phyloP scores from a whole-genome alignment of 805 yeast genomes.

The Ogataea nakhonphanomensis region DNA sequence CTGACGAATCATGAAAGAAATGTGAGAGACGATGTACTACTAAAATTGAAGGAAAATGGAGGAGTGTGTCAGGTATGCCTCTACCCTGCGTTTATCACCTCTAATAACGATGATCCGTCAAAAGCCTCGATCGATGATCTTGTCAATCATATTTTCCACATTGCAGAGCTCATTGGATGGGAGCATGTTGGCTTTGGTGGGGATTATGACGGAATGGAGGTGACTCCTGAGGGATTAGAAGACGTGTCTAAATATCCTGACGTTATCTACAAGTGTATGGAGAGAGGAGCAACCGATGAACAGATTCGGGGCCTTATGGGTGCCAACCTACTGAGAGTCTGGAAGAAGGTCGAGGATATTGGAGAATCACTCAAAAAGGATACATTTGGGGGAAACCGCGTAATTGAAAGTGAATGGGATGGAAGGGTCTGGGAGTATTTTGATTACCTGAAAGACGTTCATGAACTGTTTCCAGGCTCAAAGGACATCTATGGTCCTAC shows the following conservation, averaged over 20 bases:
- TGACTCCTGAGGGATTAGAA: conserved; percentile 44
- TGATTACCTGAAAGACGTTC: conserved; percentile 31
- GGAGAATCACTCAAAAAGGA: too few relatives aligned
- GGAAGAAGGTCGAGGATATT: conserved; percentile 2
- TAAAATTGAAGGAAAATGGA: conserved; percentile 36
- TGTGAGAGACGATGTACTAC: conserved; percentile 45
- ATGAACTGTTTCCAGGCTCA: conserved; percentile 37
- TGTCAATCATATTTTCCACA: conserved; percentile 42
- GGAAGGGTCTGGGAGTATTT: conserved; percentile 39
- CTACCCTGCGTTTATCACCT: conserved; percentile 35
- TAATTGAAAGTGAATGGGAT: conserved; percentile 39
- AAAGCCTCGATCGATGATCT: conserved; percentile 45
- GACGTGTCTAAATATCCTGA: conserved; percentile 56
- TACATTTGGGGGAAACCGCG: too few relatives aligned
- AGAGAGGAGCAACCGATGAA: conserved; percentile 4
- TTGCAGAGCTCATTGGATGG: conserved; percentile 46
- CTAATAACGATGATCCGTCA: conserved; percentile 21
- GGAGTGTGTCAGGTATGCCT: conserved; percentile 50
- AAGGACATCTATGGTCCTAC: conserved; percentile 25
- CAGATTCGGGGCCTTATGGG: conserved; percentile 3
- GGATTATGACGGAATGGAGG: conserved; percentile 50
- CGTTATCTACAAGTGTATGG: conserved; percentile 27
- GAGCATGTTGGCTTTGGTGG: conserved; percentile 50
- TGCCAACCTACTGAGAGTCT: conserved; percentile 1
- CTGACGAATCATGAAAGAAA: conserved; percentile 43